Evolutionary conservation across 441 rosid species (phyloP).

Genomic region (Populus hybrid): DNA sequence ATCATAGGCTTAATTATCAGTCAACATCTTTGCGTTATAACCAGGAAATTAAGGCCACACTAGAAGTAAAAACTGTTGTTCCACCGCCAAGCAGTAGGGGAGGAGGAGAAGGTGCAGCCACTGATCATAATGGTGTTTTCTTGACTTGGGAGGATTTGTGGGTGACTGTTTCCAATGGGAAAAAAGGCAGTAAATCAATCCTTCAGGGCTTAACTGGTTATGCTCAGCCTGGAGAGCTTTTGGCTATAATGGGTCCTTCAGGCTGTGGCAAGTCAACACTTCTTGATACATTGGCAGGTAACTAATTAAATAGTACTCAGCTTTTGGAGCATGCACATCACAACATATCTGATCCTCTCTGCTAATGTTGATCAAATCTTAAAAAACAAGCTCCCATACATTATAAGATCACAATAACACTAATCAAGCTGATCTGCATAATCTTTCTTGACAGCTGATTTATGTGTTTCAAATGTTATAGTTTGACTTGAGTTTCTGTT

Average conservation of each 20-base stretch:
- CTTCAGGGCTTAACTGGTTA: conserved; percentile 40
- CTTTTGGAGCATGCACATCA: too few relatives aligned
- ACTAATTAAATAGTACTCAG: not conserved
- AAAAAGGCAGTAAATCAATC: conserved; percentile 14
- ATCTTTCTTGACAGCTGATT: too few relatives aligned
- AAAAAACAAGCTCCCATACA: too few relatives aligned
- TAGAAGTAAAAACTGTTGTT: not conserved
- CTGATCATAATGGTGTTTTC: conserved; percentile 16
- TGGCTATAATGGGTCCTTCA: conserved; percentile 59
- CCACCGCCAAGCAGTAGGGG: not conserved
- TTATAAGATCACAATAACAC: too few relatives aligned
- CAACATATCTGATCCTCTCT: too few relatives aligned
- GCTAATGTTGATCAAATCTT: too few relatives aligned
- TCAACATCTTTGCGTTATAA: not conserved
- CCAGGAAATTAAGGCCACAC: not conserved
- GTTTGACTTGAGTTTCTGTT: not conserved
- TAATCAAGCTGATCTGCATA: too few relatives aligned
- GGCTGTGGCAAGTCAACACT: conserved; percentile 60
- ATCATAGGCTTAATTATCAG: not conserved
- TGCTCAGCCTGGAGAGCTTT: conserved; percentile 39
- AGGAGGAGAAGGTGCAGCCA: not conserved
- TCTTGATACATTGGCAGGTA: conserved; percentile 51
- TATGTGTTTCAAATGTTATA: too few relatives aligned
- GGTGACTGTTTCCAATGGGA: conserved; percentile 30
- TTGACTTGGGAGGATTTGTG: conserved; percentile 47